A percentile compares a stretch with the other conserved stretches of the same genome.
Evolutionary conservation across 164 flowering plant genomes (phyloP).

Genomic region (Vitis amurensis): DNA sequence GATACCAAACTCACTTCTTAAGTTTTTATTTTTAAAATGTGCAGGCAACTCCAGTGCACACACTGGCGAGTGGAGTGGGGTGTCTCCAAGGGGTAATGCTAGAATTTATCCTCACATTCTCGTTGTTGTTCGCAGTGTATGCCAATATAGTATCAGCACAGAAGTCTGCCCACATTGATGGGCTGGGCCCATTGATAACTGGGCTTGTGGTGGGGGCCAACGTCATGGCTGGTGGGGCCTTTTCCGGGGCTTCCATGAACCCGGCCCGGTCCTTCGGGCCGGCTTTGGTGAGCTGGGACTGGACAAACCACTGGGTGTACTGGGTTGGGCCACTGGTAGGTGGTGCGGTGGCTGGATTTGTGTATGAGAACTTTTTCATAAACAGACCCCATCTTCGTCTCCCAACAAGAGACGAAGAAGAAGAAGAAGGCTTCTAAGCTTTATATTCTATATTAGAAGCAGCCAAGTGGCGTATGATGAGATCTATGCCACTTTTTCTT

Average conservation of each 20-base stretch:
- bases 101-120: constrained; percentile 84
- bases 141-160: constrained; percentile 83
- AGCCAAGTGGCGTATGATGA: too few species aligned
- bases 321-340: constrained; percentile 95
- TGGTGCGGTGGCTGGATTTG: constrained; percentile 76
- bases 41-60: not conserved
- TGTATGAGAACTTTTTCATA: constrained; percentile 77
- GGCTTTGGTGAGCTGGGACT: constrained; percentile 69
- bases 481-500: too few species aligned
- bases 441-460: too few species aligned
- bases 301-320: constrained; percentile 95
- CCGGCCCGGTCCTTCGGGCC: constrained; percentile 95
- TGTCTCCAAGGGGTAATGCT: constrained; percentile 66
- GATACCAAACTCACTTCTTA: too few species aligned
- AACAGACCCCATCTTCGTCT: constrained; percentile 51
- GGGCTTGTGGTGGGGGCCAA: constrained; percentile 94
- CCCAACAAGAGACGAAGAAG: constrained; percentile 24
- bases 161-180: constrained; percentile 53
- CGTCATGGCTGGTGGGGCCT: constrained; percentile 81
- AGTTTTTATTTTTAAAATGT: not conserved
- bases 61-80: constrained; percentile 67
- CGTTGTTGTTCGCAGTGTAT: constrained; percentile 75
- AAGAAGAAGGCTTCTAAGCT: constrained; percentile 29
- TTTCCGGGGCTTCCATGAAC: constrained; percentile 94
- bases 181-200: constrained; percentile 69